Evolutionary conservation across 2,329 filamentous ascomycete genomes (phyloP).

Genomic region (Emergomyces pasteurianus): DNA sequence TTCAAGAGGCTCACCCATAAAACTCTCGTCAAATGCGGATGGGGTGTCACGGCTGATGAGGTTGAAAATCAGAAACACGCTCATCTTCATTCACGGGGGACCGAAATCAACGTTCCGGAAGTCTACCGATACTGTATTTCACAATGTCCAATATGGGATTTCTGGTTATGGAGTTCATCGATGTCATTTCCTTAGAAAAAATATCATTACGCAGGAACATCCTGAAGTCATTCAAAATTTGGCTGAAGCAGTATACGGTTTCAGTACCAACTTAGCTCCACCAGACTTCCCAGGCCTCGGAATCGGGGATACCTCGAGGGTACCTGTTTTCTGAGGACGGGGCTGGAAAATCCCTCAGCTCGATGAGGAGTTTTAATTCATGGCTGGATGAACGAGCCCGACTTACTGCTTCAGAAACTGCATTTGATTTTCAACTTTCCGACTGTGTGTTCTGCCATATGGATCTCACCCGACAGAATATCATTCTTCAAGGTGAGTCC

Average conservation of each 20-base stretch:
- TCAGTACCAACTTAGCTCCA: background rate
- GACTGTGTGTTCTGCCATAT: conserved; percentile 1
- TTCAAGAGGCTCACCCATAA: background rate
- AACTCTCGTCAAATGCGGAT: background rate
- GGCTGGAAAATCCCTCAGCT: background rate
- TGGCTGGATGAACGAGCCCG: background rate
- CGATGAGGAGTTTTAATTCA: background rate
- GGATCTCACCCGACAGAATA: background rate
- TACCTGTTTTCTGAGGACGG: background rate
- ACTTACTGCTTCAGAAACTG: background rate
- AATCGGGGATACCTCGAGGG: background rate
- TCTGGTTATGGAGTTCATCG: background rate
- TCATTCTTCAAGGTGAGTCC: background rate
- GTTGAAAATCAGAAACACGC: background rate
- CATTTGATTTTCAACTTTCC: background rate
- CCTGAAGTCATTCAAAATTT: background rate
- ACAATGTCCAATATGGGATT: background rate
- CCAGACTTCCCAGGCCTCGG: background rate
- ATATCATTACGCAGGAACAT: background rate
- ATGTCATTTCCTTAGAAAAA: background rate
- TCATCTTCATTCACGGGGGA: background rate
- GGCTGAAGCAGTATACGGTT: background rate
- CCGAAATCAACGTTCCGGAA: background rate
- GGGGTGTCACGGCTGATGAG: background rate
- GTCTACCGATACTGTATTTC: conserved; percentile 2